phyloP scores from a whole-genome alignment of 768 basidiomycete genomes.

The Mycena belliarum region DNA sequence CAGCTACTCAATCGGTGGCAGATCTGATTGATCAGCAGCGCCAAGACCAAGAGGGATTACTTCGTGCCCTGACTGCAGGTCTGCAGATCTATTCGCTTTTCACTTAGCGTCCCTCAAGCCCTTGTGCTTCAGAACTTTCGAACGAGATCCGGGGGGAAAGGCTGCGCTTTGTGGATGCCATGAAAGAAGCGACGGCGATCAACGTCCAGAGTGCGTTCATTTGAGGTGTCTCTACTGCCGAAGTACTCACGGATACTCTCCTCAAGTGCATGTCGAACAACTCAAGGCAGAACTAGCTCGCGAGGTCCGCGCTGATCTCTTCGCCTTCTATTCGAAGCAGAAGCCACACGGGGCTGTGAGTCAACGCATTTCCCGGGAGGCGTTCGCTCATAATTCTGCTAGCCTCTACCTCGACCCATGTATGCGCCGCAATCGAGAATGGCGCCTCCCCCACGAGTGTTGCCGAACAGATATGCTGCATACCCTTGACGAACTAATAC shows the following conservation, averaged over 20 bases:
- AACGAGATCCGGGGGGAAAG: constrained; percentile 86
- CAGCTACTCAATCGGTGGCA: constrained; percentile 59
- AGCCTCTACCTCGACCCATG: background rate
- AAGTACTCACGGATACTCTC: constrained; percentile 10
- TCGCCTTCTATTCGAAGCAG: constrained; percentile 71
- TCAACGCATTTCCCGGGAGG: background rate
- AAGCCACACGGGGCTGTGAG: constrained; percentile 30
- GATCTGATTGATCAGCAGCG: constrained; percentile 69
- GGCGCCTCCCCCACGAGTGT: background rate
- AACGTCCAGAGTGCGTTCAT: constrained; percentile 69
- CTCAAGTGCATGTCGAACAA: constrained; percentile 80
- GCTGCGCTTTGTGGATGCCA: constrained; percentile 88
- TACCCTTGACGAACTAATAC: constrained; percentile 1
- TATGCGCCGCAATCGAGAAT: background rate
- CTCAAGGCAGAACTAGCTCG: constrained; percentile 79
- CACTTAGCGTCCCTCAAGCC: background rate
- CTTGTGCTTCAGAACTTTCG: constrained; percentile 58
- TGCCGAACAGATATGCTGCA: background rate
- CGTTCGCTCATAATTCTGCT: background rate
- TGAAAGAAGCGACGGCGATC: constrained; percentile 89
- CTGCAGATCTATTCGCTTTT: background rate
- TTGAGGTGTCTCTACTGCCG: background rate
- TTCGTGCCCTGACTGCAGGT: constrained; percentile 70
- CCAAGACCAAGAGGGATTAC: constrained; percentile 69
- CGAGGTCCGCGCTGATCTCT: constrained; percentile 74